Conservation (phyloP, 768 basidiomycete species). For the Naematelia aurantialba region DNA sequence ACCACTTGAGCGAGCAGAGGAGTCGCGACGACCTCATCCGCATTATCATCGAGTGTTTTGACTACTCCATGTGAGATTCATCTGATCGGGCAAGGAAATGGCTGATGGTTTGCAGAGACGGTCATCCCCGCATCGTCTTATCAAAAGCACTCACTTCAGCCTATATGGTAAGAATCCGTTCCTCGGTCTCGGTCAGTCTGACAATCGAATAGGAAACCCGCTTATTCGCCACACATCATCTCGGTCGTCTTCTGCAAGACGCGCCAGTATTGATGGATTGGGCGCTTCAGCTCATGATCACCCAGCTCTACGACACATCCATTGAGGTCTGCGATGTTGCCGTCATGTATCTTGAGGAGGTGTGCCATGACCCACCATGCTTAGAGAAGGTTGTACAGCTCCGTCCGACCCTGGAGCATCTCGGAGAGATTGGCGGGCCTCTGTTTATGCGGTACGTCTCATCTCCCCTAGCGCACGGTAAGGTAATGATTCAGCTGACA, state of each 20-base stretch:
- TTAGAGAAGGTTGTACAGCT: slow-evolving; percentile 88
- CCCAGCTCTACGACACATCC: slow-evolving; percentile 90
- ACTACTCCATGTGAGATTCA: slow-evolving; percentile 73
- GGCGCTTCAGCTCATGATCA: slow-evolving; percentile 85
- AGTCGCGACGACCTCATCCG: slow-evolving; percentile 89
- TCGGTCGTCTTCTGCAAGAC: slow-evolving; percentile 73
- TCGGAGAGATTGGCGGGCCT: slow-evolving; percentile 87
- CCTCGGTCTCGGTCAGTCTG: not conserved
- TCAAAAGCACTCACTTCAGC: slow-evolving; percentile 92
- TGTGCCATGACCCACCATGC: slow-evolving; percentile 76
- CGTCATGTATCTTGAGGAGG: slow-evolving; percentile 81
- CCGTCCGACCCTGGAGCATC: slow-evolving; percentile 90
- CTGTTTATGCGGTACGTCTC: slow-evolving; percentile 72
- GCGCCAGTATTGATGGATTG: slow-evolving; percentile 67
- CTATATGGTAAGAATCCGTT: slow-evolving; percentile 73
- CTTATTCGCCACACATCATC: slow-evolving; percentile 78
- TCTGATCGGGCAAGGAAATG: not conserved
- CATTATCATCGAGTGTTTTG: slow-evolving; percentile 82
- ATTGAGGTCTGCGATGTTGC: slow-evolving; percentile 86
- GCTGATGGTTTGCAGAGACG: slow-evolving; percentile 61
- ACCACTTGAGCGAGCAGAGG: slow-evolving; percentile 84
- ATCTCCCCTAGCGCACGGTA: no score
- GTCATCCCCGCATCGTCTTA: slow-evolving; percentile 86
- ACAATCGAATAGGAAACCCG: slow-evolving; percentile 65
- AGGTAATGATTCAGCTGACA: slow-evolving; percentile 5